Percentiles rank a stretch among this genome's conserved stretches.
Evolutionary conservation across 2,329 filamentous ascomycete genomes (phyloP).

Genomic region (Fusarium keratoplasticum): DNA sequence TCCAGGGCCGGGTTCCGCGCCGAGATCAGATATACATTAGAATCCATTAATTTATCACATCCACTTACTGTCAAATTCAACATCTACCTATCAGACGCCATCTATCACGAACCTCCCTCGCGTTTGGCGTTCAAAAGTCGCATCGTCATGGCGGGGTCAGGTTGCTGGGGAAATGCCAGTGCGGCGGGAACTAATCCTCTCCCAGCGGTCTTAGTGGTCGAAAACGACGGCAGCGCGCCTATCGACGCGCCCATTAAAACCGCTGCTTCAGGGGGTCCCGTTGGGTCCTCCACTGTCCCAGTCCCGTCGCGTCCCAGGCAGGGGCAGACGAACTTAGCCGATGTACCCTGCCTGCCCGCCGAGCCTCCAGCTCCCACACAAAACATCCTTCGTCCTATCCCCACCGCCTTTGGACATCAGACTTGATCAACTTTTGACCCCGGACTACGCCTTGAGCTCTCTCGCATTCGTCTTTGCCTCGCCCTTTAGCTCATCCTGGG

Average conservation of each 20-base stretch:
- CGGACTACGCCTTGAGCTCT: constrained; percentile 12
- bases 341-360: constrained; percentile 4
- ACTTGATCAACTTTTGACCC: constrained; percentile 21
- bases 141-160: constrained; percentile 22
- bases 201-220: constrained; percentile 15
- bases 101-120: neutral
- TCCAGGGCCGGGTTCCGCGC: neutral
- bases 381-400: constrained; percentile 27
- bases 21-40: neutral
- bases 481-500: neutral
- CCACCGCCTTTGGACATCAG: constrained; percentile 25
- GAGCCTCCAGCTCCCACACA: constrained; percentile 5
- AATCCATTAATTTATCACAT: too few species aligned
- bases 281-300: neutral
- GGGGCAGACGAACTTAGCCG: constrained; percentile 2
- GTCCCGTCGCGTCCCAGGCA: constrained; percentile 19
- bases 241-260: constrained; percentile 30
- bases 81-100: neutral
- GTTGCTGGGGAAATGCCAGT: constrained; percentile 40
- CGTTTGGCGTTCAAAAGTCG: neutral
- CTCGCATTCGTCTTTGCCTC: constrained; percentile 12
- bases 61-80: neutral
- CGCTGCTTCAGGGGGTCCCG: constrained; percentile 11
- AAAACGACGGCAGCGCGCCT: constrained; percentile 27
- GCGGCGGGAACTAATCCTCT: constrained; percentile 29